These are phyloP conservation scores for Pichia phayaonensis DNA, from an alignment of 805 yeast genomes.

Conservation along the genomic window DNA sequence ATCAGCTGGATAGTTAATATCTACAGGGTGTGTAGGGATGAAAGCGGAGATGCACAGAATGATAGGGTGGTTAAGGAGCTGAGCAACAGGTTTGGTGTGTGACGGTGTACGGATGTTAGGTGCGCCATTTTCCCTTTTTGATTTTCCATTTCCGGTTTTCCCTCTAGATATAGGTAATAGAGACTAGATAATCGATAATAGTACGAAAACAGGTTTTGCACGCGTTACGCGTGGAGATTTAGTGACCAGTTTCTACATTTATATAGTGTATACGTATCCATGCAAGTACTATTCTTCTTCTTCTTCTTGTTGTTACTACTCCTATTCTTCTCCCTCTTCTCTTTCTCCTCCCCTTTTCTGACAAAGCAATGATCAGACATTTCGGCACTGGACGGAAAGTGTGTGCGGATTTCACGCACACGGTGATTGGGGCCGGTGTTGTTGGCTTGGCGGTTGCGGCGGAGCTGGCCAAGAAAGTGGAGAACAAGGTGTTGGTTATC, in stretches of 20 bases:
- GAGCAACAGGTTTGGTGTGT: neutral
- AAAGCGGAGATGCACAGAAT: slow-evolving; percentile 15
- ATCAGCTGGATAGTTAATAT: slow-evolving; percentile 26
- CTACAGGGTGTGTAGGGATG: slow-evolving; percentile 24
- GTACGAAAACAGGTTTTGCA: too few species aligned
- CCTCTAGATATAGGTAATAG: too few species aligned
- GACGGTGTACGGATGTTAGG: neutral
- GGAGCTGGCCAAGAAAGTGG: slow-evolving; percentile 38
- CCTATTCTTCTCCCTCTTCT: too few species aligned
- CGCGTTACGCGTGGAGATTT: too few species aligned
- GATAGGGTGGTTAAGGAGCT: slow-evolving; percentile 4
- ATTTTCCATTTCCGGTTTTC: too few species aligned
- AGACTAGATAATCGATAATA: too few species aligned
- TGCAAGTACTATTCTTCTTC: too few species aligned
- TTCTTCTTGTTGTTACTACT: too few species aligned
- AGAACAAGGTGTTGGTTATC: slow-evolving; percentile 50
- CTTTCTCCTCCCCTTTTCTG: too few species aligned
- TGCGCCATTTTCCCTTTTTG: too few species aligned
- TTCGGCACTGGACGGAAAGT: neutral
- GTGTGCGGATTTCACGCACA: slow-evolving; percentile 15
- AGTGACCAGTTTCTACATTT: too few species aligned
- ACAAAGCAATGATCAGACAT: neutral
- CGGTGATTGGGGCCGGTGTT: slow-evolving; percentile 17
- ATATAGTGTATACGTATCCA: too few species aligned
- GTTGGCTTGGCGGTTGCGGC: slow-evolving; percentile 55